phyloP scores from a whole-genome alignment of 495 filamentous ascomycete species.

The Penicillium odoratum region DNA sequence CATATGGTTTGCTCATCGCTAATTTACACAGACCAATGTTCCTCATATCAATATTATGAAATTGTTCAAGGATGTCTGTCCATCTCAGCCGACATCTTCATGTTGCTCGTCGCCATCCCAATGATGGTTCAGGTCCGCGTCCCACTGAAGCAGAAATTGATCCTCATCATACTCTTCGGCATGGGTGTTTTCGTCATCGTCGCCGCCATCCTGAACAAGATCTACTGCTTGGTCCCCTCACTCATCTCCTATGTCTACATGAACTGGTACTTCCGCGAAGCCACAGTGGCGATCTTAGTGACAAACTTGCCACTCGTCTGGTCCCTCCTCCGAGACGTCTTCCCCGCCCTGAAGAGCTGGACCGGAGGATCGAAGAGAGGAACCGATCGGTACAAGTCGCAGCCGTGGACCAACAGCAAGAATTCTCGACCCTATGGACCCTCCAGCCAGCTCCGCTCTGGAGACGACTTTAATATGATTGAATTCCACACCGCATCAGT shows the following conservation, averaged over 20 bases:
- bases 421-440: conserved; percentile 38
- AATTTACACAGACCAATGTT: conserved; percentile 43
- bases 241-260: conserved; percentile 57
- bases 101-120: conserved; percentile 64
- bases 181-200: conserved; percentile 70
- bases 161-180: conserved; percentile 51
- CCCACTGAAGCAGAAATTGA: conserved; percentile 55
- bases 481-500: conserved; percentile 30
- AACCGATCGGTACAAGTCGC: conserved; percentile 40
- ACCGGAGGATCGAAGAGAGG: conserved; percentile 43
- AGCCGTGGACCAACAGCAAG: conserved; percentile 36
- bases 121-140: conserved; percentile 59
- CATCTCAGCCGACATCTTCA: conserved; percentile 64
- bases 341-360: conserved; percentile 53
- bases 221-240: conserved; percentile 60
- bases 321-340: conserved; percentile 60
- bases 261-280: conserved; percentile 74
- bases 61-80: conserved; percentile 58
- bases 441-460: conserved; percentile 33
- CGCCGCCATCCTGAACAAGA: conserved; percentile 63
- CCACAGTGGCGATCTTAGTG: conserved; percentile 62
- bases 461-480: conserved; percentile 39
- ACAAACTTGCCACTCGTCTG: conserved; percentile 67
- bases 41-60: conserved; percentile 51
- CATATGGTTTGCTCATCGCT: not conserved